These are phyloP conservation scores for Aspergillus carbonarius DNA, from an alignment of 2,329 filamentous ascomycete genomes.

Conservation along the genomic window DNA sequence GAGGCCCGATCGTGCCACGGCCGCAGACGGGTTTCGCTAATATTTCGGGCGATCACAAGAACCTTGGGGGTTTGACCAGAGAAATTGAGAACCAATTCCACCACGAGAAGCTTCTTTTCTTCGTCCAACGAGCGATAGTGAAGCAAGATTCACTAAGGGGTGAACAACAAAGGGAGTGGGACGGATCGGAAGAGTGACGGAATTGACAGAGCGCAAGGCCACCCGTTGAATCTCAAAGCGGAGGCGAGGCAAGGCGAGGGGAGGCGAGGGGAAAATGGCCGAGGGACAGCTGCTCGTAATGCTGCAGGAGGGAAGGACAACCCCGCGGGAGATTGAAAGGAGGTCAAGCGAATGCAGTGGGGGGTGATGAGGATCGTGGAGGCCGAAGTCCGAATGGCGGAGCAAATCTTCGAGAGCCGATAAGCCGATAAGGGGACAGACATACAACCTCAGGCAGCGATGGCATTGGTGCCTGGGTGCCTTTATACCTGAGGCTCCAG, in stretches of 20 bases:
- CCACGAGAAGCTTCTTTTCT: background rate
- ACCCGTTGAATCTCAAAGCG: background rate
- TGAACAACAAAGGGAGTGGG: background rate
- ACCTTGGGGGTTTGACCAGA: background rate
- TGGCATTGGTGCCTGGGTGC: background rate
- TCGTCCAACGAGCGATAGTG: background rate
- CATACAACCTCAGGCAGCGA: background rate
- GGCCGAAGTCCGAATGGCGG: background rate
- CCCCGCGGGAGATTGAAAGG: background rate
- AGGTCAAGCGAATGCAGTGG: background rate
- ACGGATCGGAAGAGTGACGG: background rate
- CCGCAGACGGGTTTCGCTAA: background rate
- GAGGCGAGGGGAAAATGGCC: background rate
- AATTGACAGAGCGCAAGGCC: background rate
- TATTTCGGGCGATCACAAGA: background rate
- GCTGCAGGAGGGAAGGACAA: background rate
- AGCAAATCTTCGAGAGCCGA: background rate
- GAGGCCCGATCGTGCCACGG: constrained; percentile 6
- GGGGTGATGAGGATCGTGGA: background rate
- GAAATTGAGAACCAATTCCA: background rate
- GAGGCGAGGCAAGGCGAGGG: background rate
- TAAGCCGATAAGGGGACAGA: background rate
- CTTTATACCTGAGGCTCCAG: background rate
- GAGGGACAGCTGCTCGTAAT: background rate
- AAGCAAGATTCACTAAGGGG: background rate